Evolutionary conservation across 2,329 filamentous ascomycete genomes (phyloP), one percentile per base, ranked within the genome.

Genomic region (Fusarium buxicola): DNA sequence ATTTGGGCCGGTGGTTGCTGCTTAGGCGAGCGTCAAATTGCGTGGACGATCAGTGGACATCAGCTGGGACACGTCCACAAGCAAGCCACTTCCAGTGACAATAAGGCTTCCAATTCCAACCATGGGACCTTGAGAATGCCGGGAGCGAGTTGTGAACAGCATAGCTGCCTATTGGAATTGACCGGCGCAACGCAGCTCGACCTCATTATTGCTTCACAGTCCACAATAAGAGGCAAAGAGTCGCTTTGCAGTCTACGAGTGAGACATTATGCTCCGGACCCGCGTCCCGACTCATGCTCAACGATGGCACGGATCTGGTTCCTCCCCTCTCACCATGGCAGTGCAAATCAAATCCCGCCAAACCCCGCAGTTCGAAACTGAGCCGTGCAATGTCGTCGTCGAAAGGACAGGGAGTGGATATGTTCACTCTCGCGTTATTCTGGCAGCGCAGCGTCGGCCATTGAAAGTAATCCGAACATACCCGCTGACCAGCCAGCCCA

Each of bases 351-450:
- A 47, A 58, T 62, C 38, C 47, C 24, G 45, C 54, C 38, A 48
- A 44, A 40, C 54, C 58, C 58, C 53, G 48, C 58, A 66, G 41
- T 48, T 41, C 65, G 61, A 66, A 65, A 63, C 61, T 34, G 31
- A 46, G 44, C 57, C 57, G 65, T 65, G 58, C 35, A 54, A 30
- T 31, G 18, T 62, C 27, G 25, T 62, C 21, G 25, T 47, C 16
- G 21, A 27, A 50, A 46, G 46, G 46, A 53, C 18, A 49, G 49
- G 51, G 50, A 39, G 31, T 31, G 16, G 36, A 46, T 8, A 44
- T 44, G 31, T 36, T 36, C n/a, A 25, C 46, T 55, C 32, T 30
- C 34, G 58, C 52, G 10, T 58, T 32, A 40, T 36, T 24, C 38
- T 51, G 18, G 21, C 38, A 38, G 24, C 40, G 28, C 21, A 21